Evolutionary conservation across 441 rosid genomes (phyloP), one percentile per base, ranked within the genome.

Genomic region (Eutrema salsugineum): DNA sequence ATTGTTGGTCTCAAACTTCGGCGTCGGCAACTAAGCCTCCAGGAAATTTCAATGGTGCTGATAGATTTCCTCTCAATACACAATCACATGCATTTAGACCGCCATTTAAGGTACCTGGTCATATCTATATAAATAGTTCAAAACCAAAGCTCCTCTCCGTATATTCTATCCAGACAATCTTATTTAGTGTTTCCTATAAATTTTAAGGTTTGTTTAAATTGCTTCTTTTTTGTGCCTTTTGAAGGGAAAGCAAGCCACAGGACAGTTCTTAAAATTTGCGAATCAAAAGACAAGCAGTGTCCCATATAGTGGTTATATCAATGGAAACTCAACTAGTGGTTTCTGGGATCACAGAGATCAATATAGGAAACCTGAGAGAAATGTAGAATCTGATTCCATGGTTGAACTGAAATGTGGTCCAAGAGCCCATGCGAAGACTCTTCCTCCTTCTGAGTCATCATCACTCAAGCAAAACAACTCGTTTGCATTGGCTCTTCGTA

Each of bases 331-430:
- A 36, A 78, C 70, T 66, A 85, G 79, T 53, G 81, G 84, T 60
- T 55, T 33, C 6, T 77, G 83, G 91, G 82, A 72, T 79, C 85
- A 86, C 11, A 83, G 78, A 71, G 85, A 83, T 44, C 77, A 79
- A 22, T 73, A 68, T 57, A 80, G 39, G 63, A 82, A 68, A 44
- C 82, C 65, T 62, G 73, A 62, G 62, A 75, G 77, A 64, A 68
- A 67, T 65, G 70, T 33, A 66, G 87, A 83, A 68, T 77, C 77
- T 68, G 88, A 84, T 56, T 61, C 75, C 35, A 63, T 85, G 24
- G 61, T 79, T 63, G 94, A 91, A 75, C 55, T 88, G 80, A 85
- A 85, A 51, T 68, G 93, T 72, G 97, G 97, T 70, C 97, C 97
- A 12, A 85, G 97, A 81, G 76, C 82, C 46, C 56, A 54, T 20